Evolutionary conservation across 257 asterid species (phyloP), one percentile per base, ranked within the genome.

Genomic region (Euphrasia confusa): DNA sequence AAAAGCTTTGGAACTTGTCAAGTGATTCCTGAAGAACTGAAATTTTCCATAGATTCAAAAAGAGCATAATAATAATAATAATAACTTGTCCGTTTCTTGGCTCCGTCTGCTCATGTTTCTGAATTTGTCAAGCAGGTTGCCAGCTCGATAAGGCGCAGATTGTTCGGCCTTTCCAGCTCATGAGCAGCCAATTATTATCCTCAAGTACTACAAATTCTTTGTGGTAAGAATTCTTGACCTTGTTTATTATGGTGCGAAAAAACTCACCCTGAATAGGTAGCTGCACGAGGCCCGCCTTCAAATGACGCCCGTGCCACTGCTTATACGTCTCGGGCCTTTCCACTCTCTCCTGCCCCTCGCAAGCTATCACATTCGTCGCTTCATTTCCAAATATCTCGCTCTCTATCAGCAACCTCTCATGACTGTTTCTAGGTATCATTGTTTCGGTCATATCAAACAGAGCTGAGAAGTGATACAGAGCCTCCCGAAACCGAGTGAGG

Each of bases 281-380:
- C 33, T 37, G 42, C 53, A n/a, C 52, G 63, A 89, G 82, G 35
- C 97, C 88, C 0, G 97, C 94, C 74, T 67, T 78, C 71, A 82
- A 7, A 50, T 61, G 63, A 7, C 92, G 83, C 1, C 76, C 84
- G 40, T 85, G 92, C 96, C 96, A 88, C 74, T 88, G 96, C 82
- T 79, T 85, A 44, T 88, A 85, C 0, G 95, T 81, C 65, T 88
- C 96, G 2, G 95, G 89, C 72, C 94, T 74, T 61, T 82, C 97
- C 5, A 84, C 77, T 63, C 97, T 83, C 71, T 82, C 95, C 85
- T 82, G 74, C 9, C 88, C 96, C 67, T 89, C 96, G 72, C 96
- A 89, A 40, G 95, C 93, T 52, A 89, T 77, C 15, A 86, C 95
- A 73, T 89, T 89, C 83, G 82, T 32, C 0, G 85, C 93, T 71